phyloP scores from a whole-genome alignment of 768 basidiomycete species.

The Astraeus odoratus region DNA sequence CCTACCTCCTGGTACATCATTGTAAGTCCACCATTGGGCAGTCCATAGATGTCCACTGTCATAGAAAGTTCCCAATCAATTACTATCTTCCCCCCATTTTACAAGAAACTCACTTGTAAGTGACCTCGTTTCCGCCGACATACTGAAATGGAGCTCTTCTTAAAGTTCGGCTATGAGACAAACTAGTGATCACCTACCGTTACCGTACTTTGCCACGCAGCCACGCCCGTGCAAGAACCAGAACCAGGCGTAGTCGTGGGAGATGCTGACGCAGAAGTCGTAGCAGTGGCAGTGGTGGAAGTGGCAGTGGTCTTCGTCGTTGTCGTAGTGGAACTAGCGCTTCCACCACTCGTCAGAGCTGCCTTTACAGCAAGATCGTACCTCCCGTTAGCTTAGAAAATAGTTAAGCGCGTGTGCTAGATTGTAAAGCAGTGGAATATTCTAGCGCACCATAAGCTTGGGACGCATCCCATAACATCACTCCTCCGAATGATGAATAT shows the following conservation, averaged over 20 bases:
- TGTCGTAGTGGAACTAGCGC: no score
- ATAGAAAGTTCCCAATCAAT: not conserved
- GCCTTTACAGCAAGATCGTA: conserved; percentile 38
- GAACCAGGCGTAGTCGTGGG: conserved; percentile 15
- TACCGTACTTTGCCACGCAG: conserved; percentile 32
- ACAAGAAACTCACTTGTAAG: conserved; percentile 30
- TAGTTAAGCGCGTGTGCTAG: no score
- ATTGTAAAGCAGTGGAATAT: no score
- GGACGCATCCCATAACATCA: conserved; percentile 38
- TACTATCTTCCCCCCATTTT: not conserved
- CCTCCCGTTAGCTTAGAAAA: conserved; percentile 32
- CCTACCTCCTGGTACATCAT: conserved; percentile 31
- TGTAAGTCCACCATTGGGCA: conserved; percentile 42
- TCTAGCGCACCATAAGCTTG: conserved; percentile 35
- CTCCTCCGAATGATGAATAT: conserved; percentile 42
- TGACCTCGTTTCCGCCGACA: conserved; percentile 32
- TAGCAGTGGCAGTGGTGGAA: conserved; percentile 6
- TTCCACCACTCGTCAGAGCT: conserved; percentile 23
- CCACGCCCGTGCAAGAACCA: conserved; percentile 35
- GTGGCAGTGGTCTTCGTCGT: conserved; percentile 17
- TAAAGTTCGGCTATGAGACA: not conserved
- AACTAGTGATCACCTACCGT: conserved; percentile 28
- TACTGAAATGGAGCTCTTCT: conserved; percentile 28
- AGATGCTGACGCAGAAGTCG: conserved; percentile 6
- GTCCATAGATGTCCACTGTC: conserved; percentile 44